These are phyloP conservation scores for Phaeosphaeriaceae sp. DNA, from an alignment of 2,329 filamentous ascomycete species.

Conservation along the genomic window DNA sequence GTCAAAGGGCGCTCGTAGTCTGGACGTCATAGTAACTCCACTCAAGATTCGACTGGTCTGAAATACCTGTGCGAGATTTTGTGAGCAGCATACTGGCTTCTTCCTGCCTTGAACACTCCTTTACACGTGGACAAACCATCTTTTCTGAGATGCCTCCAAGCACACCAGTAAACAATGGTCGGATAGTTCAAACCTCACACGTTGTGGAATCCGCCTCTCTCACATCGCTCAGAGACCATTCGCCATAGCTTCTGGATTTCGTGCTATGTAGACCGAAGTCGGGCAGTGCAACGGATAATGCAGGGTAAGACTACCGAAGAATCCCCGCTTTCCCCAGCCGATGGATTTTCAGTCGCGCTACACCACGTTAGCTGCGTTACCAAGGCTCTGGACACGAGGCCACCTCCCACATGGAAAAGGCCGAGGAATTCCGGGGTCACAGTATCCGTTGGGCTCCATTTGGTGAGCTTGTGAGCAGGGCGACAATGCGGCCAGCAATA, in stretches of 20 bases:
- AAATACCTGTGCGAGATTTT: no score
- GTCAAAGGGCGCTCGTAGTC: no score
- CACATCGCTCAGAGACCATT: neutral
- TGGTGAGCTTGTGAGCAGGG: neutral
- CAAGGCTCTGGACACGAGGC: neutral
- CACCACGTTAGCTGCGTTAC: neutral
- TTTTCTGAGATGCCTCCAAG: no score
- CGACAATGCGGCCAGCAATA: neutral
- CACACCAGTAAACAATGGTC: no score
- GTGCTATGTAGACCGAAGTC: neutral
- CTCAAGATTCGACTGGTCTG: no score
- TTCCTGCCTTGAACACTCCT: no score
- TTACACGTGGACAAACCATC: no score
- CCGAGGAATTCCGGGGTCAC: neutral
- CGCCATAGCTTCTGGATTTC: neutral
- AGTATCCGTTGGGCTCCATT: neutral
- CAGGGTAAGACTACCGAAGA: neutral
- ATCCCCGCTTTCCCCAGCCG: neutral
- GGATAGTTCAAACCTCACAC: no score
- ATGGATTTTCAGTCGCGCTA: neutral
- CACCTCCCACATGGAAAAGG: neutral
- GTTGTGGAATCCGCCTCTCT: no score
- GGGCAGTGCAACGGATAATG: neutral
- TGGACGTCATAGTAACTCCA: no score
- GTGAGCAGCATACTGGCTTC: no score